Conservation (phyloP, 129 eudicot species). For the Tagetes patula region DNA sequence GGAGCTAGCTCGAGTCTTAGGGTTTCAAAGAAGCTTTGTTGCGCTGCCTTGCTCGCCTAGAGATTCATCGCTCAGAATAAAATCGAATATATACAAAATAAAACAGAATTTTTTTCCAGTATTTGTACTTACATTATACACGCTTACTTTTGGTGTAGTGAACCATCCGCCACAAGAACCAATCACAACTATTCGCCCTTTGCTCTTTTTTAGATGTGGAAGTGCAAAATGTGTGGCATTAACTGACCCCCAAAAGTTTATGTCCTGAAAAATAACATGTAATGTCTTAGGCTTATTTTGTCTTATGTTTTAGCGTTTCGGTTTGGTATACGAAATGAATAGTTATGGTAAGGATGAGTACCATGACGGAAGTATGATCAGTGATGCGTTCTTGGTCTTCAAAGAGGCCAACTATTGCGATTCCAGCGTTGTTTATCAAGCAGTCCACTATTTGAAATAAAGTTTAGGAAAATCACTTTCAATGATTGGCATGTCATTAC, state of each 20-base stretch:
- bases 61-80: not conserved
- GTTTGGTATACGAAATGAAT: not conserved
- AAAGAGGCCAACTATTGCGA: constrained; percentile 31
- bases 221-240: constrained; percentile 53
- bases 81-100: not conserved
- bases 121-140: constrained; percentile 46
- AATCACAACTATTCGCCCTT: constrained; percentile 54
- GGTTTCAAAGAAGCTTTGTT: constrained; percentile 66
- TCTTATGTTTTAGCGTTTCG: not conserved
- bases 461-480: too few relatives aligned
- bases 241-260: constrained; percentile 80
- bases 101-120: not conserved
- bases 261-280: constrained; percentile 36
- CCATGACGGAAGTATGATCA: constrained; percentile 55
- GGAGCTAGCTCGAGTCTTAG: constrained; percentile 56
- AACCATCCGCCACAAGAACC: constrained; percentile 61
- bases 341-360: constrained; percentile 21
- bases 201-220: constrained; percentile 58
- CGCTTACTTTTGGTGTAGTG: constrained; percentile 45
- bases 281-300: not conserved
- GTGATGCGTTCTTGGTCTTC: constrained; percentile 49
- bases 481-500: not conserved
- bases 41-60: constrained; percentile 81
- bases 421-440: constrained; percentile 74
- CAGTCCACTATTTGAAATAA: constrained; percentile 56